Percentiles rank a stretch among this genome's conserved stretches.
These are phyloP conservation scores for Mycena vulgaris DNA, from an alignment of 768 basidiomycete genomes.

Conservation along the genomic window DNA sequence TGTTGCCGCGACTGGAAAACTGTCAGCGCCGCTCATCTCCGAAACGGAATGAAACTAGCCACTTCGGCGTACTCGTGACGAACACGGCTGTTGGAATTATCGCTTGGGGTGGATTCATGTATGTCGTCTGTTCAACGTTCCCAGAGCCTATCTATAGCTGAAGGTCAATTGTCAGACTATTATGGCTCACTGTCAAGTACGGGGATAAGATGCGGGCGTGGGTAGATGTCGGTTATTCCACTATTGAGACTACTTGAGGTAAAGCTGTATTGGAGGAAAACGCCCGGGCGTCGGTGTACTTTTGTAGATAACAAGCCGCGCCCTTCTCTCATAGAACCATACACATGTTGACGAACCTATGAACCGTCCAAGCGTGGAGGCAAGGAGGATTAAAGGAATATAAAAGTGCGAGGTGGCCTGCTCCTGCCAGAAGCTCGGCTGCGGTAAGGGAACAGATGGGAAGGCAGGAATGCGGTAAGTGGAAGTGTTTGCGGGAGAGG, in stretches of 20 bases:
- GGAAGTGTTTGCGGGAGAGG: too few species aligned
- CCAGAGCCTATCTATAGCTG: not conserved
- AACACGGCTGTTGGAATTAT: slow-evolving; percentile 56
- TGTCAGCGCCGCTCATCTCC: not conserved
- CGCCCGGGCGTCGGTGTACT: too few species aligned
- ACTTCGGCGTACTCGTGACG: slow-evolving; percentile 60
- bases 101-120: slow-evolving; percentile 62
- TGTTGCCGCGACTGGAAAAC: not conserved
- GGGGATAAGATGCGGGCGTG: slow-evolving; percentile 64
- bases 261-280: too few species aligned
- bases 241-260: slow-evolving; percentile 39
- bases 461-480: too few species aligned
- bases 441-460: too few species aligned
- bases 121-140: slow-evolving; percentile 40
- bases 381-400: too few species aligned
- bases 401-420: too few species aligned
- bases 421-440: too few species aligned
- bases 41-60: slow-evolving; percentile 35
- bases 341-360: too few species aligned
- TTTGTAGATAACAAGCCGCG: too few species aligned
- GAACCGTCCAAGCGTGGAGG: too few species aligned
- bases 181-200: slow-evolving; percentile 62
- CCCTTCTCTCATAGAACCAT: too few species aligned
- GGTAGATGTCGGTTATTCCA: slow-evolving; percentile 62
- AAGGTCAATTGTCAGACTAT: slow-evolving; percentile 50